Conservation (phyloP, 139 green algal species). For the Closterium sp. region DNA sequence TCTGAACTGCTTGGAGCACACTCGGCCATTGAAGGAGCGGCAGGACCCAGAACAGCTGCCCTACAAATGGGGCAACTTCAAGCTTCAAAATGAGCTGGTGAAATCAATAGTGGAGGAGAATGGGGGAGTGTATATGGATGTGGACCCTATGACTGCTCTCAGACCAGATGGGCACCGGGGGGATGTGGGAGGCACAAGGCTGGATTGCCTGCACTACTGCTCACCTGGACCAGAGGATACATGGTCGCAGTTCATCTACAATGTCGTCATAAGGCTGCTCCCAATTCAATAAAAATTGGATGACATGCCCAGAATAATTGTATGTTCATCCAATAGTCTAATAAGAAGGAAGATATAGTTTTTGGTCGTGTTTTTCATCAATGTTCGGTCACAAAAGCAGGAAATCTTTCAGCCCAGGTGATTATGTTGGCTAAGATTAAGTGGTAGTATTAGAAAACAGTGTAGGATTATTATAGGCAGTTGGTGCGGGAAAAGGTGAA, state of each 20-base stretch:
- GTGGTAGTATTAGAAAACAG: too few relatives aligned
- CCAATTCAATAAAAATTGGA: not conserved
- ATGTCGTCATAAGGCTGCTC: not conserved
- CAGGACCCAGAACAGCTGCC: not conserved
- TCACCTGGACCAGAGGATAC: not conserved
- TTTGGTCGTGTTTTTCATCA: too few relatives aligned
- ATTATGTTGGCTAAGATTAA: too few relatives aligned
- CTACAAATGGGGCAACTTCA: not conserved
- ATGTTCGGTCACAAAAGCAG: too few relatives aligned
- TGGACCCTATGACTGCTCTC: not conserved
- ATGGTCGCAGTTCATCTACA: not conserved
- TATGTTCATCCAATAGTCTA: too few relatives aligned
- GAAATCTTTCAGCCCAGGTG: too few relatives aligned
- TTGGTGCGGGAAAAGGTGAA: too few relatives aligned
- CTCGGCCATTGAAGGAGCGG: not conserved
- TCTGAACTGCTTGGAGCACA: not conserved
- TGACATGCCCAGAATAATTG: not conserved
- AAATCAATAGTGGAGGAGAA: not conserved
- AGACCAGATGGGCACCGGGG: not conserved
- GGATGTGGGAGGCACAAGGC: not conserved
- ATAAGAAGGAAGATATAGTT: too few relatives aligned
- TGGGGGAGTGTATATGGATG: conserved; percentile 1
- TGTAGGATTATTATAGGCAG: too few relatives aligned
- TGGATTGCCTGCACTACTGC: conserved; percentile 1
- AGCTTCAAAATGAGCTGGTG: not conserved